A percentile compares a stretch with the other conserved stretches of the same genome.
These are phyloP conservation scores for Exsudoporus floridanus DNA, from an alignment of 1,284 basidiomycete genomes.

Conservation along the genomic window DNA sequence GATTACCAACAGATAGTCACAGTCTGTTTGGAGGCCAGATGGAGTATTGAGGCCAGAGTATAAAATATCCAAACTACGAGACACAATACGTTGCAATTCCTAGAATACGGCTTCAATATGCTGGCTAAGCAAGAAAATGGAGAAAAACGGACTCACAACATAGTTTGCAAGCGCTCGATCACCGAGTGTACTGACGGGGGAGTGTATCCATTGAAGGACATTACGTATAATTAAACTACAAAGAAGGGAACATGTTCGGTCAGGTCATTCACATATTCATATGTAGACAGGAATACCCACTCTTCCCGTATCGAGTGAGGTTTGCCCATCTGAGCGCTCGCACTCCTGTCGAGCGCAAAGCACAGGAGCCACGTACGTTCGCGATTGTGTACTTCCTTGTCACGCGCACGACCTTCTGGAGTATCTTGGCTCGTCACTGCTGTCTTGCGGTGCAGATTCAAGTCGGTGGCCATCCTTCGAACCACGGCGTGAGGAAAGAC, in stretches of 20 bases:
- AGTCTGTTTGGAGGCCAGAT: slow-evolving; percentile 84
- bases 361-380: slow-evolving; percentile 94
- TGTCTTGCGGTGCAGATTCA: slow-evolving; percentile 93
- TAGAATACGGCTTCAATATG: slow-evolving; percentile 30
- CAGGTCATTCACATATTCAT: not conserved
- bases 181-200: slow-evolving; percentile 57
- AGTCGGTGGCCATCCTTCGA: slow-evolving; percentile 87
- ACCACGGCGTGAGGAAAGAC: slow-evolving; percentile 10
- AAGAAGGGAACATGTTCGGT: slow-evolving; percentile 2
- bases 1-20: slow-evolving; percentile 83
- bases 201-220: slow-evolving; percentile 68
- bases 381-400: slow-evolving; percentile 86
- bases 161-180: slow-evolving; percentile 72
- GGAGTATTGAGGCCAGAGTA: slow-evolving; percentile 82
- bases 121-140: not conserved
- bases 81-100: slow-evolving; percentile 86
- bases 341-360: slow-evolving; percentile 86
- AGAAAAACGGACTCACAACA: slow-evolving; percentile 49
- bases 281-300: slow-evolving; percentile 47
- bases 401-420: slow-evolving; percentile 70
- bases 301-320: slow-evolving; percentile 83
- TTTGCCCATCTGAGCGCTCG: slow-evolving; percentile 92
- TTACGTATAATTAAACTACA: slow-evolving; percentile 85
- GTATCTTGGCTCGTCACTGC: slow-evolving; percentile 67
- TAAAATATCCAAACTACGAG: slow-evolving; percentile 85